Conservation (phyloP, 208 protist genomes). For the Chromosphaera perkinsii region DNA sequence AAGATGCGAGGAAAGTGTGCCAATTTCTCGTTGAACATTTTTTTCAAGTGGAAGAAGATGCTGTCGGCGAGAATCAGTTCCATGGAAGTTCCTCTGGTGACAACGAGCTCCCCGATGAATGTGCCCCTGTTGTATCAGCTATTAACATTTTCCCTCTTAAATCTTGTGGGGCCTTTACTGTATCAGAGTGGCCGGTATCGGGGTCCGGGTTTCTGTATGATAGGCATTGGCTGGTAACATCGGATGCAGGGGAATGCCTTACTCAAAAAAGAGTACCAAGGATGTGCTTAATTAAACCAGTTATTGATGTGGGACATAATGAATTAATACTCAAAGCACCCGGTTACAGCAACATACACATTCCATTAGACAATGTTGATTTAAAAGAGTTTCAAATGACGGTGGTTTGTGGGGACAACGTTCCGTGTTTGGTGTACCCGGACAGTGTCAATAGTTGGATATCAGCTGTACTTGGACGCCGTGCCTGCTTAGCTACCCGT, state of each 20-base stretch:
- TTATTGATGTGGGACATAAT: slow-evolving; percentile 13
- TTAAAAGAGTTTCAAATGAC: neutral
- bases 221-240: slow-evolving; percentile 52
- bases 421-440: slow-evolving; percentile 16
- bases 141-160: slow-evolving; percentile 57
- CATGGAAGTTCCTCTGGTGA: neutral
- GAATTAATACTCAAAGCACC: slow-evolving; percentile 7
- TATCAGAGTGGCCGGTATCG: slow-evolving; percentile 17
- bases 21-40: slow-evolving; percentile 7
- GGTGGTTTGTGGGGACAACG: neutral
- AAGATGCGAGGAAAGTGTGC: slow-evolving; percentile 44
- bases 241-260: slow-evolving; percentile 25
- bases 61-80: slow-evolving; percentile 9
- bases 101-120: neutral
- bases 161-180: slow-evolving; percentile 43
- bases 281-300: slow-evolving; percentile 20
- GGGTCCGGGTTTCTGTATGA: slow-evolving; percentile 50
- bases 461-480: neutral
- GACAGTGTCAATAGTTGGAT: neutral
- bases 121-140: slow-evolving; percentile 15
- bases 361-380: neutral
- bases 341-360: no score
- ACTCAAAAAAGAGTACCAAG: slow-evolving; percentile 50
- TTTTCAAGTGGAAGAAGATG: neutral
- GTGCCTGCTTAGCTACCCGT: neutral